Percentiles rank a stretch among this genome's conserved stretches.
Conservation (phyloP, 768 basidiomycete genomes). For the Cystobasidium onofrii region DNA sequence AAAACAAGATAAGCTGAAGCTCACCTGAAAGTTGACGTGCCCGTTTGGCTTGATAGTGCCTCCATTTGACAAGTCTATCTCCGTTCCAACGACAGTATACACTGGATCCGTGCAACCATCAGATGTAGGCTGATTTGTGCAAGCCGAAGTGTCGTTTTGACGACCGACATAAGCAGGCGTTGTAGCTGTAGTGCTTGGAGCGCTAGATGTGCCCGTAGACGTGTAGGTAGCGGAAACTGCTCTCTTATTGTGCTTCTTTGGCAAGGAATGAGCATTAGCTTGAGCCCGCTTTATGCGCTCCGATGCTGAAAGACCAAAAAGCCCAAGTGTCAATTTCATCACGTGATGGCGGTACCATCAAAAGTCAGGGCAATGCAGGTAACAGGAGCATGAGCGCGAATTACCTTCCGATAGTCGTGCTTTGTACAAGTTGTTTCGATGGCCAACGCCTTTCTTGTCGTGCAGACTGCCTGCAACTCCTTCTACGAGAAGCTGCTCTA, state of each 20-base stretch:
- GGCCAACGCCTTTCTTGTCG: not conserved
- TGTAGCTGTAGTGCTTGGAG: not conserved
- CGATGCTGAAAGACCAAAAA: not conserved
- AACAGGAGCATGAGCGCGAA: too few species aligned
- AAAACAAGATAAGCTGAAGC: not conserved
- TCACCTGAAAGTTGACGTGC: constrained; percentile 6
- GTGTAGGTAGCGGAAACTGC: not conserved
- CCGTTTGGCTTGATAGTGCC: not conserved
- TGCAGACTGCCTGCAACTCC: not conserved
- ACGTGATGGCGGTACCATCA: too few species aligned
- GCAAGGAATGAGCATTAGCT: not conserved
- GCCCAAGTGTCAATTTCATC: too few species aligned
- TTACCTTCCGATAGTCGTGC: not conserved
- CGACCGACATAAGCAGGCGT: not conserved
- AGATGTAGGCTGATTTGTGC: not conserved
- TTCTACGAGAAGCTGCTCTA: not conserved
- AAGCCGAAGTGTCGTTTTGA: not conserved
- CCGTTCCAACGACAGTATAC: not conserved
- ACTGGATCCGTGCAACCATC: constrained; percentile 8
- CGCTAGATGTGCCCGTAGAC: not conserved
- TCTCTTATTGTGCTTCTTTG: not conserved
- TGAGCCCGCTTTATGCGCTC: constrained; percentile 15
- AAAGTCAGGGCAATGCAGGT: too few species aligned
- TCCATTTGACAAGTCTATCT: not conserved
- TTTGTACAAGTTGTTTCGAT: not conserved